These are phyloP conservation scores for Sclerotinia subarctica DNA, from an alignment of 2,329 filamentous ascomycete genomes.

Conservation along the genomic window DNA sequence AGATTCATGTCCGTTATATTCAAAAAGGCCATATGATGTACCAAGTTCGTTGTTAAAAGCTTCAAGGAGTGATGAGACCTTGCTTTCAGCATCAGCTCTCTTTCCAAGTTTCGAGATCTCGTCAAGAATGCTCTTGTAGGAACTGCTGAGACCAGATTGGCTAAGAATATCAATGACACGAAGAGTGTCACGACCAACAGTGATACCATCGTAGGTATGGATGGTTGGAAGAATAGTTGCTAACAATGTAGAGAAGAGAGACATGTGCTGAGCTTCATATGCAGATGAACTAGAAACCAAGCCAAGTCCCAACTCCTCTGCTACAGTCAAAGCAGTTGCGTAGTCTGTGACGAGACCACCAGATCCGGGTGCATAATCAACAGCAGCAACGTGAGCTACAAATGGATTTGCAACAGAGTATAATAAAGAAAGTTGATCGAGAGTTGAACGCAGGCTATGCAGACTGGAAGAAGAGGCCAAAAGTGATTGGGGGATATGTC, in stretches of 20 bases:
- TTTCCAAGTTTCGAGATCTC: constrained; percentile 61
- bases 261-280: constrained; percentile 94
- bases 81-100: constrained; percentile 70
- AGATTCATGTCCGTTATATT: constrained; percentile 81
- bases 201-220: constrained; percentile 85
- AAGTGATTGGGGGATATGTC: constrained; percentile 86
- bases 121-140: constrained; percentile 65
- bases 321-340: constrained; percentile 70
- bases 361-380: constrained; percentile 71
- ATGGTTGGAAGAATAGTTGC: constrained; percentile 77
- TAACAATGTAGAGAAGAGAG: constrained; percentile 79
- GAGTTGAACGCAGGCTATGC: constrained; percentile 71
- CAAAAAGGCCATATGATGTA: constrained; percentile 88
- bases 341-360: constrained; percentile 80
- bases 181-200: constrained; percentile 76
- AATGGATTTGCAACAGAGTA: constrained; percentile 92
- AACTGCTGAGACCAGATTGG: constrained; percentile 63
- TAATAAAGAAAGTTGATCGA: constrained; percentile 88
- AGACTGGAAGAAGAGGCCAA: constrained; percentile 82
- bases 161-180: constrained; percentile 79
- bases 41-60: constrained; percentile 88
- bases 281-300: constrained; percentile 81
- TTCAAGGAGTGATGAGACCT: constrained; percentile 65
- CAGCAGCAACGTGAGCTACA: constrained; percentile 86
- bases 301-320: constrained; percentile 86